Evolutionary conservation across 139 green algal species (phyloP).

Genomic region (Micromonas pusilla): DNA sequence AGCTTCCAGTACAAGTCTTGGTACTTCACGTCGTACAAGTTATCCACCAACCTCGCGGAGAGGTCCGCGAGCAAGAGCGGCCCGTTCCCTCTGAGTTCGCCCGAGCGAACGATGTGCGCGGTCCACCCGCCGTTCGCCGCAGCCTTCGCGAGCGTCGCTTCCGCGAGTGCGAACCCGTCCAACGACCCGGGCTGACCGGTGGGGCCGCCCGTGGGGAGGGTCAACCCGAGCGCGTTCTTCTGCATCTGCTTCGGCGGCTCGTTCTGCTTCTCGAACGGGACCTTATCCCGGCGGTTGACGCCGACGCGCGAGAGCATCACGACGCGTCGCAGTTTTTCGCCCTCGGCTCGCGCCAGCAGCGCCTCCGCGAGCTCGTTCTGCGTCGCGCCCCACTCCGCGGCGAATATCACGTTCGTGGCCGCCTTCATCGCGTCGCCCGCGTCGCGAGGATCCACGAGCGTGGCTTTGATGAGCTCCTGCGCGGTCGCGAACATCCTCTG

Average conservation of each 20-base stretch:
- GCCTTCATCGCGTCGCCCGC: neutral
- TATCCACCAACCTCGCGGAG: conserved; percentile 9
- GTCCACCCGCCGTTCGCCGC: neutral
- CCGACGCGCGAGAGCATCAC: conserved; percentile 1
- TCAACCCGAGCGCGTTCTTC: neutral
- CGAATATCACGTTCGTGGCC: neutral
- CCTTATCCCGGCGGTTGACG: neutral
- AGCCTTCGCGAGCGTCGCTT: neutral
- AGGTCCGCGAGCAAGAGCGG: conserved; percentile 8
- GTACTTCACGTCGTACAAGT: conserved; percentile 23
- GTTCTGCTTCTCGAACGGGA: conserved; percentile 1
- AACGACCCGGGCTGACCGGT: neutral
- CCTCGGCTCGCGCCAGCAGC: neutral
- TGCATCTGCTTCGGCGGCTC: neutral
- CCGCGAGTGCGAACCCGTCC: conserved; percentile 4
- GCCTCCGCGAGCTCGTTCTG: neutral
- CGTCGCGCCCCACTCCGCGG: neutral
- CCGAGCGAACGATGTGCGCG: neutral
- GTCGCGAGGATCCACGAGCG: neutral
- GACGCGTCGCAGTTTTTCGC: neutral
- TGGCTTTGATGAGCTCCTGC: neutral
- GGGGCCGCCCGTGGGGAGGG: neutral
- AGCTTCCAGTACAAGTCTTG: conserved; percentile 12
- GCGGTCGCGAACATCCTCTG: neutral
- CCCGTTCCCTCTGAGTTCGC: conserved; percentile 3